Percentiles rank a stretch among this genome's conserved stretches.
Conservation (phyloP, 257 asterid genomes). For the Primulina huaijiensis region DNA sequence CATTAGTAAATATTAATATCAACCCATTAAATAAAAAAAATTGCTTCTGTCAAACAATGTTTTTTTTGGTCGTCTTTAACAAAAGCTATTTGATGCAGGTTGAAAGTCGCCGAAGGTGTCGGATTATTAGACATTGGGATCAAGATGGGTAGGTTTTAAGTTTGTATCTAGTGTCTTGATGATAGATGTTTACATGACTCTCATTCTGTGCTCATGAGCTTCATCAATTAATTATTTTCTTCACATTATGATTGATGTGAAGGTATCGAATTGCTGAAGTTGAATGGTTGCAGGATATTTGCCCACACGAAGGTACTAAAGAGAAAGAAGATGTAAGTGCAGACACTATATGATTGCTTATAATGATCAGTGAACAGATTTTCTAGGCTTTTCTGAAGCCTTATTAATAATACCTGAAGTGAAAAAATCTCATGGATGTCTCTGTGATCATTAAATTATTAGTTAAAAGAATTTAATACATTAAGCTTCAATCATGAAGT, state of each 20-base stretch:
- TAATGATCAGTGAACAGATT: background rate
- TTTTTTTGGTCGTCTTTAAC: background rate
- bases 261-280: conserved; percentile 97
- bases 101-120: conserved; percentile 92
- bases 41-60: too few relatives aligned
- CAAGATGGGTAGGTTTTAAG: conserved; percentile 83
- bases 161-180: conserved; percentile 14
- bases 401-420: background rate
- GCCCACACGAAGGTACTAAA: conserved; percentile 56
- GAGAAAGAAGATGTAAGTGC: conserved; percentile 74
- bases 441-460: too few relatives aligned
- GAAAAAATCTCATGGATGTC: too few relatives aligned
- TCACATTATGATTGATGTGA: conserved; percentile 25
- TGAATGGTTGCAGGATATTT: conserved; percentile 74
- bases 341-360: background rate
- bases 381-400: background rate
- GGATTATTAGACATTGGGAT: conserved; percentile 70
- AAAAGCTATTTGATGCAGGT: conserved; percentile 49
- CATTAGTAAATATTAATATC: too few relatives aligned
- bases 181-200: conserved; percentile 1
- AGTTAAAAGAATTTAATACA: too few relatives aligned
- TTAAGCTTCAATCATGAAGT: too few relatives aligned
- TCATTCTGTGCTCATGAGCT: conserved; percentile 12
- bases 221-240: conserved; percentile 22
- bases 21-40: too few relatives aligned